These are phyloP conservation scores for Sequoiadendron giganteum DNA, from an alignment of 75 land plant genomes.

Conservation along the genomic window DNA sequence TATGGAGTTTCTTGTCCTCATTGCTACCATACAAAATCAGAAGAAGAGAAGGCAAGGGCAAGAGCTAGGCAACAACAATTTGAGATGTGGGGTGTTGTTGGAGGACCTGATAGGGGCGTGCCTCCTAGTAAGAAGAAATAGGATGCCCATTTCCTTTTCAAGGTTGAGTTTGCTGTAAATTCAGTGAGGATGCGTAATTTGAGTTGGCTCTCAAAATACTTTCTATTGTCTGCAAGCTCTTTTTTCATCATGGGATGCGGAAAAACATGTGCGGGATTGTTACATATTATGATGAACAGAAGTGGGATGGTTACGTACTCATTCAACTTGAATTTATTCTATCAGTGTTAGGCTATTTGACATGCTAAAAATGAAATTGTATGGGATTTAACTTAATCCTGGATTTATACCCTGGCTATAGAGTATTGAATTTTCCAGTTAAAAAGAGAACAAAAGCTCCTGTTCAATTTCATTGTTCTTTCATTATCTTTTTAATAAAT, in stretches of 20 bases:
- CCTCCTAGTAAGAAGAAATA: not conserved
- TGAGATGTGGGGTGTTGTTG: conserved; percentile 83
- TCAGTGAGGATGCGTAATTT: not conserved
- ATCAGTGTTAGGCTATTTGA: not conserved
- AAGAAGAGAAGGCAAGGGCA: conserved; percentile 91
- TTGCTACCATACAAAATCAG: conserved; percentile 72
- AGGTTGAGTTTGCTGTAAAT: not conserved
- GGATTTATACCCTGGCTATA: not conserved
- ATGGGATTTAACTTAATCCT: not conserved
- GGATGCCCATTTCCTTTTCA: not conserved
- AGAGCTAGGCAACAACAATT: conserved; percentile 93
- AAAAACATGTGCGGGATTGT: not conserved
- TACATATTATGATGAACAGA: no score
- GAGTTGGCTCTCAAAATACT: not conserved
- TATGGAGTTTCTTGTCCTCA: conserved; percentile 91
- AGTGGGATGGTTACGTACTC: not conserved
- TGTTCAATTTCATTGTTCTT: not conserved
- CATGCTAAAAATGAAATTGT: not conserved
- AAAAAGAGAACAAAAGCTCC: not conserved
- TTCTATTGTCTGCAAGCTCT: not conserved
- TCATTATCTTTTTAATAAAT: not conserved
- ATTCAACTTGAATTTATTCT: not conserved
- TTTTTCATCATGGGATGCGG: not conserved
- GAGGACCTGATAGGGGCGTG: conserved; percentile 84
- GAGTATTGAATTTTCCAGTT: not conserved